Evolutionary conservation across 495 filamentous ascomycete genomes (phyloP).

Genomic region (Endocarpon pusillum): DNA sequence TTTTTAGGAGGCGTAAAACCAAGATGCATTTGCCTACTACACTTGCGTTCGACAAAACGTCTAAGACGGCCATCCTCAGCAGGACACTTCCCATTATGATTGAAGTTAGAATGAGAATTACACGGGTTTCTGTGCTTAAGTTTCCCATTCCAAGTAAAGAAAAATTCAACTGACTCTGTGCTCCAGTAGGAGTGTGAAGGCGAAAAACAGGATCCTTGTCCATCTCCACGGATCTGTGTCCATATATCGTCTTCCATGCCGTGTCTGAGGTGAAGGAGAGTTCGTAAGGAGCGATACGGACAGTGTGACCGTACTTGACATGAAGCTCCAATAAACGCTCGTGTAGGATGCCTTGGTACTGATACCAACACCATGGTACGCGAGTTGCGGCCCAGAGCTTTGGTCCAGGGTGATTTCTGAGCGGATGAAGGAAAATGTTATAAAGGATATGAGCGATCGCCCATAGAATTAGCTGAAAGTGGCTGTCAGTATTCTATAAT

Average conservation of each 20-base stretch:
- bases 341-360: background rate
- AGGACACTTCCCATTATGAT: no score
- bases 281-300: slow-evolving; percentile 38
- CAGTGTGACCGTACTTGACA: slow-evolving; percentile 25
- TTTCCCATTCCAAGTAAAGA: slow-evolving; percentile 5
- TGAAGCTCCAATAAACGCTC: slow-evolving; percentile 9
- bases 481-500: no score
- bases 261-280: slow-evolving; percentile 35
- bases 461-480: slow-evolving; percentile 9
- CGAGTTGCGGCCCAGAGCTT: slow-evolving; percentile 22
- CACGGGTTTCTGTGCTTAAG: no score
- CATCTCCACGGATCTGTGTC: slow-evolving; percentile 12
- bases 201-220: background rate
- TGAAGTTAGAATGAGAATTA: no score
- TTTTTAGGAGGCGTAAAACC: no score
- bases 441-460: slow-evolving; percentile 17
- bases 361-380: slow-evolving; percentile 16
- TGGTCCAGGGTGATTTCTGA: slow-evolving; percentile 34
- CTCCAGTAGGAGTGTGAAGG: no score
- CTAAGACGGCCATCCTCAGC: no score
- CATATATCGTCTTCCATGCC: slow-evolving; percentile 44
- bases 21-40: no score
- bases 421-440: slow-evolving; percentile 32
- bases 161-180: slow-evolving; percentile 5
- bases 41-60: no score